Conservation (phyloP, 2,329 filamentous ascomycete species). For the Eutypa lata region DNA sequence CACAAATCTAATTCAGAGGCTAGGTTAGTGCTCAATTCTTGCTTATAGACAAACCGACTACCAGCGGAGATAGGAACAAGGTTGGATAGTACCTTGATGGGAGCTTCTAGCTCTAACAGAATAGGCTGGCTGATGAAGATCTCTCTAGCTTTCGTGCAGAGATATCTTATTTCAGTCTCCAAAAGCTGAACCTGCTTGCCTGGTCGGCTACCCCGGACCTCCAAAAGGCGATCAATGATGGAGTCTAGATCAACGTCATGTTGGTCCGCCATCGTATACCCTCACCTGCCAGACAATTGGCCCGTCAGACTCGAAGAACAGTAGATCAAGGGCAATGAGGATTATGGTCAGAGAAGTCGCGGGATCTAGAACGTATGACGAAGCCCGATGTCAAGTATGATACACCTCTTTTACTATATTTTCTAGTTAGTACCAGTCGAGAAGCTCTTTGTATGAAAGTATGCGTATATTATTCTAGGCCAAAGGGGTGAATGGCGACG, state of each 20-base stretch:
- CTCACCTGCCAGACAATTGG: slow-evolving; percentile 41
- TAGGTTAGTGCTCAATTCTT: slow-evolving; percentile 3
- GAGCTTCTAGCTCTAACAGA: slow-evolving; percentile 92
- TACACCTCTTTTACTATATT: slow-evolving; percentile 9
- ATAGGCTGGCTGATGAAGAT: slow-evolving; percentile 99
- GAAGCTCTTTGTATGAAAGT: not conserved
- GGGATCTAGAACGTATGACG: not conserved
- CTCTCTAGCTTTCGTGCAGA: slow-evolving; percentile 98
- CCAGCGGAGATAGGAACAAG: slow-evolving; percentile 3
- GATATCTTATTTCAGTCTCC: slow-evolving; percentile 91
- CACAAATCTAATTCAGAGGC: slow-evolving; percentile 72
- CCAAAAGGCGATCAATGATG: slow-evolving; percentile 96
- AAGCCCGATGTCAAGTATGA: slow-evolving; percentile 9
- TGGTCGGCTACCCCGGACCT: slow-evolving; percentile 95
- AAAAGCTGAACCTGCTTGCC: slow-evolving; percentile 98
- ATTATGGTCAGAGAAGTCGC: slow-evolving; percentile 2
- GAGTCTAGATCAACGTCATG: slow-evolving; percentile 97
- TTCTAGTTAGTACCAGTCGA: not conserved
- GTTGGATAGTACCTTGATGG: slow-evolving; percentile 79
- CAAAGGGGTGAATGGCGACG: not conserved
- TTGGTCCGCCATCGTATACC: slow-evolving; percentile 58
- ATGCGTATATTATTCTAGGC: not conserved
- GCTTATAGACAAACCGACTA: slow-evolving; percentile 2
- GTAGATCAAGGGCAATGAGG: slow-evolving; percentile 18
- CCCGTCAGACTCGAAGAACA: slow-evolving; percentile 29